phyloP scores from a whole-genome alignment of 495 filamentous ascomycete species.

The Lindgomyces ingoldianus region DNA sequence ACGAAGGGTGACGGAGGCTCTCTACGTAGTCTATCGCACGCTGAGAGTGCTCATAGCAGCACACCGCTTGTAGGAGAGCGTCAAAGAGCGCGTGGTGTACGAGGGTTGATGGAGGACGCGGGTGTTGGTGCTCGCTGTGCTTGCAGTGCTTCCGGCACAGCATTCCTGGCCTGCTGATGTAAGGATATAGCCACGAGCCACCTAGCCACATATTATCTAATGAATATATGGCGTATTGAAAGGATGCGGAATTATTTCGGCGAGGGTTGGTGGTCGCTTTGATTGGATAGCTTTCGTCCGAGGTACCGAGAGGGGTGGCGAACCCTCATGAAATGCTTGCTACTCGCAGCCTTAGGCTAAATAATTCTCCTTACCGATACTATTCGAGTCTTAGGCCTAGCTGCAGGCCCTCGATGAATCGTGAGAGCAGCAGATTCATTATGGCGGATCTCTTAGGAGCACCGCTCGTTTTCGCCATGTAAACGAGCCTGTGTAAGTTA shows the following conservation, averaged over 20 bases:
- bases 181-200: slow-evolving; percentile 8
- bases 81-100: too few relatives aligned
- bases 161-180: slow-evolving; percentile 5
- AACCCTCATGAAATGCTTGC: slow-evolving; percentile 10
- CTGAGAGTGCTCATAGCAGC: too few relatives aligned
- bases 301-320: slow-evolving; percentile 15
- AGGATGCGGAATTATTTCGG: slow-evolving; percentile 8
- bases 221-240: slow-evolving; percentile 16
- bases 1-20: too few relatives aligned
- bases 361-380: slow-evolving; percentile 15
- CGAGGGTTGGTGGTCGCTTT: slow-evolving; percentile 11
- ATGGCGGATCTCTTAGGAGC: slow-evolving; percentile 8
- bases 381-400: slow-evolving; percentile 22
- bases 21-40: too few relatives aligned
- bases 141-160: too few relatives aligned
- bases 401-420: slow-evolving; percentile 4
- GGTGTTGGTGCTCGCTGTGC: too few relatives aligned
- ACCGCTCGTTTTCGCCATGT: slow-evolving; percentile 14
- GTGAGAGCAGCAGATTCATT: slow-evolving; percentile 17
- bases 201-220: slow-evolving; percentile 2
- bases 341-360: slow-evolving; percentile 18
- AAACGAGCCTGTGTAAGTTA: slow-evolving; percentile 12
- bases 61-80: too few relatives aligned
- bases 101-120: too few relatives aligned
- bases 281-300: slow-evolving; percentile 12